Evolutionary conservation across 2,329 filamentous ascomycete genomes (phyloP).

Genomic region (Curvularia lunata): DNA sequence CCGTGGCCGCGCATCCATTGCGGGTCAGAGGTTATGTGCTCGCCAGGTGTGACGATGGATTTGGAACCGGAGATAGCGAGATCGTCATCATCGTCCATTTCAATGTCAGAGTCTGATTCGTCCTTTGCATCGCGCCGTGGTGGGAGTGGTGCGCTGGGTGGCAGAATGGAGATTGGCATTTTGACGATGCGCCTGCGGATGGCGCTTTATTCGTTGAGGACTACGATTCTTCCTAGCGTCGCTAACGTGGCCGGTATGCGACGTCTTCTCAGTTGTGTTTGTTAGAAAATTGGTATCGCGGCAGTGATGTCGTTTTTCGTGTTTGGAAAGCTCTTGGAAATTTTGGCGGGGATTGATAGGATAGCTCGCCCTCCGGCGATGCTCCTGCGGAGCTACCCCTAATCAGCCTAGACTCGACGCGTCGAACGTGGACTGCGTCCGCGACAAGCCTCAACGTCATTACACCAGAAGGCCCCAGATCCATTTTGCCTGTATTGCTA

Average conservation of each 20-base stretch:
- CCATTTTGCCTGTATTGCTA: not conserved
- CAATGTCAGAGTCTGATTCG: slow-evolving; percentile 57
- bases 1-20: slow-evolving; percentile 99
- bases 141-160: slow-evolving; percentile 53
- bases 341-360: slow-evolving; percentile 37
- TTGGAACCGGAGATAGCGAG: slow-evolving; percentile 35
- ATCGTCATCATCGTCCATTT: slow-evolving; percentile 55
- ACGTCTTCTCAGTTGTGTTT: not conserved
- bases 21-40: slow-evolving; percentile 85
- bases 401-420: slow-evolving; percentile 21
- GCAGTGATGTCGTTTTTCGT: slow-evolving; percentile 2
- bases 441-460: slow-evolving; percentile 34
- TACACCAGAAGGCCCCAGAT: slow-evolving; percentile 16
- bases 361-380: slow-evolving; percentile 2
- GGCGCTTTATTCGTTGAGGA: not conserved
- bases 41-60: slow-evolving; percentile 83
- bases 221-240: not conserved
- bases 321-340: slow-evolving; percentile 27
- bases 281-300: not conserved
- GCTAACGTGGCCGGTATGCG: not conserved
- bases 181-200: slow-evolving; percentile 13
- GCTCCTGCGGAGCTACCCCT: slow-evolving; percentile 4
- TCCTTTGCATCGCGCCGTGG: slow-evolving; percentile 46
- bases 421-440: slow-evolving; percentile 13
- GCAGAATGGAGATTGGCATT: slow-evolving; percentile 67